These are phyloP conservation scores for Aspergillus pseudoviridinutans DNA, from an alignment of 2,329 filamentous ascomycete genomes.

Conservation along the genomic window DNA sequence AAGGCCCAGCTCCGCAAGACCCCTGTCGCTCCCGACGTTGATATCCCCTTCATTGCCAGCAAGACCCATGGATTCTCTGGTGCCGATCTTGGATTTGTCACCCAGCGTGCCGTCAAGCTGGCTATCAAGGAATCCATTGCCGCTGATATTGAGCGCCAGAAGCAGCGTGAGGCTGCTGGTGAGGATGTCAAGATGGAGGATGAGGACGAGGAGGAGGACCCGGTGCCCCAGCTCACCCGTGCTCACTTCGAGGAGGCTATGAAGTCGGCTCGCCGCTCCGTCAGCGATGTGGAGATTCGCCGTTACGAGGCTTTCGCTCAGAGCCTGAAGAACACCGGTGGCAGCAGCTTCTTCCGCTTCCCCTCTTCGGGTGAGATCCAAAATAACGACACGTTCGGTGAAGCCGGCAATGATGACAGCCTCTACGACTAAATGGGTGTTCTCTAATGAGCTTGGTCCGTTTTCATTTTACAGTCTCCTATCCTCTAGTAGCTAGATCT, in stretches of 20 bases:
- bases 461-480: slow-evolving; percentile 47
- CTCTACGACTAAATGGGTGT: slow-evolving; percentile 75
- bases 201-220: slow-evolving; percentile 69
- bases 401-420: slow-evolving; percentile 90
- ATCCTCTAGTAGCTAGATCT: slow-evolving; percentile 19
- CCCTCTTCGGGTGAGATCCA: slow-evolving; percentile 59
- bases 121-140: slow-evolving; percentile 97
- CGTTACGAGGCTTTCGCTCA: slow-evolving; percentile 98
- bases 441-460: slow-evolving; percentile 15
- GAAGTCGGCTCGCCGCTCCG: slow-evolving; percentile 87
- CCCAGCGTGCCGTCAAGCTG: slow-evolving; percentile 97
- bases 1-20: slow-evolving; percentile 98
- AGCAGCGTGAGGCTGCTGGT: slow-evolving; percentile 81
- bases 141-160: slow-evolving; percentile 80
- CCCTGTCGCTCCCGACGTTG: slow-evolving; percentile 79
- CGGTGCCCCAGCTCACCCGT: slow-evolving; percentile 92
- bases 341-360: slow-evolving; percentile 98
- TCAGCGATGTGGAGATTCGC: slow-evolving; percentile 94
- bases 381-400: slow-evolving; percentile 63
- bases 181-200: slow-evolving; percentile 73
- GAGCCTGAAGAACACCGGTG: slow-evolving; percentile 97
- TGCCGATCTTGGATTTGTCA: slow-evolving; percentile 99
- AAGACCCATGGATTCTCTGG: slow-evolving; percentile 99
- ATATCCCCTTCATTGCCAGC: slow-evolving; percentile 86
- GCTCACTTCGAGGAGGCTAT: slow-evolving; percentile 99